Conservation (phyloP, 768 basidiomycete genomes). For the Auricularia cornea region DNA sequence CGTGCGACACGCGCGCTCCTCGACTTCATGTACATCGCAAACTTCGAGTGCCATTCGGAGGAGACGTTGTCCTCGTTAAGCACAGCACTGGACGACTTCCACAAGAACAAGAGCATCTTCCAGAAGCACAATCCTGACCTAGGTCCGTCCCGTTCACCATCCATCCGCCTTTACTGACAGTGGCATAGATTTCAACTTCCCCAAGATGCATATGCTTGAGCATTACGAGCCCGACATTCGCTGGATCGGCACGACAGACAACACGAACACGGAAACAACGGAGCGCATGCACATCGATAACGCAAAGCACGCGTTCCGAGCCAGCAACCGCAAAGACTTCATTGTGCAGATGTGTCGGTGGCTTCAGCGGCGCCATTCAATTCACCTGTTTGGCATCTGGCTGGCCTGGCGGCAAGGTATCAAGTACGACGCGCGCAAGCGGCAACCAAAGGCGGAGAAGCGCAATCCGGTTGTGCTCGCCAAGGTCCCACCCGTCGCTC, state of each 20-base stretch:
- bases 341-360: background rate
- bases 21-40: background rate
- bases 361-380: background rate
- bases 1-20: constrained; percentile 21
- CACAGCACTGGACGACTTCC: background rate
- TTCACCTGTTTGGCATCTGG: background rate
- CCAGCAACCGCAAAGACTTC: background rate
- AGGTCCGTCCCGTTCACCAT: too few relatives aligned
- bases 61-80: background rate
- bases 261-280: constrained; percentile 32
- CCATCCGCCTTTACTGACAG: too few relatives aligned
- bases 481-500: background rate
- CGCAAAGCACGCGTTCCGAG: constrained; percentile 15
- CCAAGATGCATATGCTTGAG: constrained; percentile 30
- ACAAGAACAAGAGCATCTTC: constrained; percentile 14
- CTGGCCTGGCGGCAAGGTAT: constrained; percentile 1
- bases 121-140: constrained; percentile 24
- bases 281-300: constrained; percentile 29
- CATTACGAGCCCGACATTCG: constrained; percentile 29
- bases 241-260: constrained; percentile 28
- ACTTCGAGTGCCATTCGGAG: background rate
- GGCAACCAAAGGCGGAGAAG: background rate
- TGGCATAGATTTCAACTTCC: constrained; percentile 34
- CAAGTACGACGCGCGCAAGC: background rate
- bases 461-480: background rate